Evolutionary conservation across 257 asterid genomes (phyloP).

Genomic region (Coffea canephora): DNA sequence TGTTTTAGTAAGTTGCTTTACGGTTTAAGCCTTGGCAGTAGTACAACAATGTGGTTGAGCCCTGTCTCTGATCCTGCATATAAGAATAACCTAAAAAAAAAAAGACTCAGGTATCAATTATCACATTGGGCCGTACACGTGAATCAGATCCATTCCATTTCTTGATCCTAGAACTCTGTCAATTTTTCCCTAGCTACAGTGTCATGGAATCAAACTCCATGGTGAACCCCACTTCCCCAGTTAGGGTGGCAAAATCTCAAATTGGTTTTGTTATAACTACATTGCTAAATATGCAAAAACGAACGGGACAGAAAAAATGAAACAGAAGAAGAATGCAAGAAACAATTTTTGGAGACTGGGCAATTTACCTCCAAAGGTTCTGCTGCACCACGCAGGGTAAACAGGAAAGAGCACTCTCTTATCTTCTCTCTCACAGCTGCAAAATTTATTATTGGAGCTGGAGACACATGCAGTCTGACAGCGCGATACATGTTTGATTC

Average conservation of each 20-base stretch:
- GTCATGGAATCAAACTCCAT: background rate
- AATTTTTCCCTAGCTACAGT: background rate
- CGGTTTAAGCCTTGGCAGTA: background rate
- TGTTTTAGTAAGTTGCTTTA: slow-evolving; percentile 1
- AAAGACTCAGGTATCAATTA: background rate
- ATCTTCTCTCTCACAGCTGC: background rate
- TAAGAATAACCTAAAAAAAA: background rate
- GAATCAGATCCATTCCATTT: slow-evolving; percentile 6
- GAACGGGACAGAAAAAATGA: slow-evolving; percentile 8
- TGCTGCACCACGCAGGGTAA: slow-evolving; percentile 13
- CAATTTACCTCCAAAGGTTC: slow-evolving; percentile 7
- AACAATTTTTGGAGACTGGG: background rate
- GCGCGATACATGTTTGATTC: slow-evolving; percentile 3
- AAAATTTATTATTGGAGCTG: slow-evolving; percentile 29
- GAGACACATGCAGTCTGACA: slow-evolving; percentile 42
- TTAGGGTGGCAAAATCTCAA: background rate
- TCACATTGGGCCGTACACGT: slow-evolving; percentile 3
- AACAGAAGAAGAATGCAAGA: slow-evolving; percentile 6
- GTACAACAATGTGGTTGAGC: background rate
- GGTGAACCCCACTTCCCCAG: slow-evolving; percentile 19
- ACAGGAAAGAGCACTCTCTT: background rate
- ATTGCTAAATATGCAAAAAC: slow-evolving; percentile 4
- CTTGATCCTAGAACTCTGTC: slow-evolving; percentile 12
- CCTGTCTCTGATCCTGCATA: background rate
- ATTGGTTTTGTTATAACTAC: background rate